Base-by-base conservation (phyloP, 2,329 filamentous ascomycete species). In the Sphaerulina musiva region DNA sequence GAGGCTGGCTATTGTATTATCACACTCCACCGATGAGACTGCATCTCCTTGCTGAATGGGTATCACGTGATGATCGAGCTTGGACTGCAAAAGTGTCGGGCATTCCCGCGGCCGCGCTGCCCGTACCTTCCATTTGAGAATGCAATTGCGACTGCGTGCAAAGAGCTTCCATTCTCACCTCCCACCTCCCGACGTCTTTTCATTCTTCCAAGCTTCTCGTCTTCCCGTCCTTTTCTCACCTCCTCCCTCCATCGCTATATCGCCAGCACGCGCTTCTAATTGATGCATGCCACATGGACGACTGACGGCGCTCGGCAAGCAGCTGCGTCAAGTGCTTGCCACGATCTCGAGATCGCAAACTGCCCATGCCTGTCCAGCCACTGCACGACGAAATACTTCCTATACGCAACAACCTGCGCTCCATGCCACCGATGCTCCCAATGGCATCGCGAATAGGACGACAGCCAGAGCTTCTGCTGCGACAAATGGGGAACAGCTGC, bases 231-330 rank as follows among this genome's bases (percentile, higher is more conserved):
- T 50, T 38, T 32, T 17, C 31, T 23, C 31, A 39, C 50, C 42
- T 46, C 17, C 38, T 12, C 45, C 51, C 45, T 44, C 48, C 44
- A 31, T 39, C 11, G n/a, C n/a, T 17, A n/a, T 11, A 39, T 26
- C 26, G 17, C 14, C 29, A 44, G 10, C 26, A 20, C 20, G 20
- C 20, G 20, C 20, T 20, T 26, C 26, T 40, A 14, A 26, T 61
- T 60, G 57, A 62, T 68, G 67, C 60, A 69, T 69, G 67, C 66
- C 59, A 61, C 61, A 67, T 68, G 64, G 66, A 59, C 54, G 50
- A 44, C 49, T 68, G 61, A 68, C 66, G 54, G 64, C 66, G 49
- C 64, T 69, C 39, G 67, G 65, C 63, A 62, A 58, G 53, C 66
- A 64, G 61, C 61, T 68, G 38, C 60, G 65, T 26, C 54, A 55